Evolutionary conservation across 2,329 filamentous ascomycete species (phyloP).

Genomic region (Aureobasidium sp.): DNA sequence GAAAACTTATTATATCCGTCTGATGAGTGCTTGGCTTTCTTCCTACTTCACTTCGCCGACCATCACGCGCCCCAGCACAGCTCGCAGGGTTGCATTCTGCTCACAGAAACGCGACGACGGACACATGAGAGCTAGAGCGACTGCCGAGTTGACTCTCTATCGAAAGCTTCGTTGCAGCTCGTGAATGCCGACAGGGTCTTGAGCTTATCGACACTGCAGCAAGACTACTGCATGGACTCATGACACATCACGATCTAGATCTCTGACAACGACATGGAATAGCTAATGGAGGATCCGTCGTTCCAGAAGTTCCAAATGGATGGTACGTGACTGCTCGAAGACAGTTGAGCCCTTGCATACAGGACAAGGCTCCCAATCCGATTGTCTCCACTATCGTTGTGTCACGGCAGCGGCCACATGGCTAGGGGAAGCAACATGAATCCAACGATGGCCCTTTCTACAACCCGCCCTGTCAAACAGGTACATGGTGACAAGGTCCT

Average conservation of each 20-base stretch:
- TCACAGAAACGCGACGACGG: not conserved
- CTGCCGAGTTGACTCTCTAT: not conserved
- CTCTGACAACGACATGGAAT: not conserved
- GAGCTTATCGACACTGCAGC: not conserved
- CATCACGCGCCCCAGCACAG: too few relatives aligned
- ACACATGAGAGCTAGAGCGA: not conserved
- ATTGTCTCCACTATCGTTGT: not conserved
- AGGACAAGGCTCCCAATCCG: not conserved
- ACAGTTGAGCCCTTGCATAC: not conserved
- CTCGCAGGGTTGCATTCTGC: not conserved
- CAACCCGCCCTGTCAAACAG: not conserved
- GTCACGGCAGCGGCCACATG: not conserved
- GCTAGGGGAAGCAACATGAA: not conserved
- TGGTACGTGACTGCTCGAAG: not conserved
- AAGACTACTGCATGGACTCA: not conserved
- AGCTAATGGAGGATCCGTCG: not conserved
- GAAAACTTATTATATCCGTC: not conserved
- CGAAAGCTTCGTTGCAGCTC: not conserved
- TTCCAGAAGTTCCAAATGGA: slow-evolving; percentile 24
- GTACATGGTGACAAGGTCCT: not conserved
- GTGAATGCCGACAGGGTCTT: not conserved
- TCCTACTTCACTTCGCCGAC: not conserved
- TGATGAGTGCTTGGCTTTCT: not conserved
- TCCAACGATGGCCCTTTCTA: not conserved
- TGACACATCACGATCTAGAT: not conserved